These are phyloP conservation scores for Calonectria fujianensis DNA, from an alignment of 2,329 filamentous ascomycete species.

Conservation along the genomic window DNA sequence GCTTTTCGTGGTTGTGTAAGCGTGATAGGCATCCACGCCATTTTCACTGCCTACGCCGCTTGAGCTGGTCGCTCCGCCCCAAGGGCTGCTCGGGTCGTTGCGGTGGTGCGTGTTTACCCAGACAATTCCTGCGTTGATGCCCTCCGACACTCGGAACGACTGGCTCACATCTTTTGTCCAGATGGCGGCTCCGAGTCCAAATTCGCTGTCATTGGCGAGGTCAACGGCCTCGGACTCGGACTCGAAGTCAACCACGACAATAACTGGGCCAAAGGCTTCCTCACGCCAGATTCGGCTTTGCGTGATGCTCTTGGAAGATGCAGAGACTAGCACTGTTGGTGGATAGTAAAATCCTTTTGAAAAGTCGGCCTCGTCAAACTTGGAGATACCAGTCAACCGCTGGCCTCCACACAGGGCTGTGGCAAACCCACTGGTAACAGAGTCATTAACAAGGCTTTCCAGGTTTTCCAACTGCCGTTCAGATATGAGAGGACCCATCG, in stretches of 20 bases:
- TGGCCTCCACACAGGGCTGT: slow-evolving; percentile 66
- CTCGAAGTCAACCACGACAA: slow-evolving; percentile 84
- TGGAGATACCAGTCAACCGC: slow-evolving; percentile 68
- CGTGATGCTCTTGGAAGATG: slow-evolving; percentile 75
- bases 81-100: slow-evolving; percentile 82
- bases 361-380: slow-evolving; percentile 71
- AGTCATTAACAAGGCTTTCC: slow-evolving; percentile 79
- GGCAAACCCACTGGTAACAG: slow-evolving; percentile 70
- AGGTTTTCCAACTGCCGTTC: slow-evolving; percentile 79
- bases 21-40: slow-evolving; percentile 77
- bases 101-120: slow-evolving; percentile 80
- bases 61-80: slow-evolving; percentile 78
- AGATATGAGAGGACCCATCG: slow-evolving; percentile 80
- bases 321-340: slow-evolving; percentile 80
- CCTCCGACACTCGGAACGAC: slow-evolving; percentile 85
- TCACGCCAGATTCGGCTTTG: slow-evolving; percentile 84
- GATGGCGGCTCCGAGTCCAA: slow-evolving; percentile 85
- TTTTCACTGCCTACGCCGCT: slow-evolving; percentile 85
- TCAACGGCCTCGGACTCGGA: slow-evolving; percentile 82
- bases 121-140: slow-evolving; percentile 78
- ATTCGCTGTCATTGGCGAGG: slow-evolving; percentile 83
- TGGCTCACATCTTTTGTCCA: slow-evolving; percentile 85
- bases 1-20: slow-evolving; percentile 78
- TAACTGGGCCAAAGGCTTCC: slow-evolving; percentile 89
- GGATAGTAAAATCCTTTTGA: slow-evolving; percentile 83